Evolutionary conservation across 768 basidiomycete genomes (phyloP).

Genomic region (Suillus spraguei): DNA sequence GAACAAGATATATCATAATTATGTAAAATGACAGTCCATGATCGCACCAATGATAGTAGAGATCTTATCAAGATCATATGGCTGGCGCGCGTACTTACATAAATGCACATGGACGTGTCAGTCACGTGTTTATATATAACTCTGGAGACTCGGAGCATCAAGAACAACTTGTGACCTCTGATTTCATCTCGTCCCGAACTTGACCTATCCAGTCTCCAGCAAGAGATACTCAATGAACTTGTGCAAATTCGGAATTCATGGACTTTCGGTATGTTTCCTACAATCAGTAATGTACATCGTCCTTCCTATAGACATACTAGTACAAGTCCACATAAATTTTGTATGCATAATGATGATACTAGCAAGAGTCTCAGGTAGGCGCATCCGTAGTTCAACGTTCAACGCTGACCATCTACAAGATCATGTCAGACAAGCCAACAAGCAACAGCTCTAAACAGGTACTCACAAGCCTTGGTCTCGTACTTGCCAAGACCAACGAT

Average conservation of each 20-base stretch:
- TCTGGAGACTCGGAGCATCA: no score
- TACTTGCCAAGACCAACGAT: conserved; percentile 72
- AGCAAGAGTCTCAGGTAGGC: neutral
- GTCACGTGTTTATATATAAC: no score
- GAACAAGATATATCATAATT: no score
- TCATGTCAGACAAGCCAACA: neutral
- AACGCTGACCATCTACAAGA: conserved; percentile 16
- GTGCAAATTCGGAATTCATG: neutral
- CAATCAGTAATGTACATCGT: conserved; percentile 2
- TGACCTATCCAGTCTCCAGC: neutral
- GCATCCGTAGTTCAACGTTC: neutral
- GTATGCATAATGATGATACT: neutral
- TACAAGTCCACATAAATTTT: neutral
- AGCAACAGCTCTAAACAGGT: neutral
- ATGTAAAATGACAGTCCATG: no score
- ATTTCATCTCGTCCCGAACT: no score
- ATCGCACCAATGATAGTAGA: no score
- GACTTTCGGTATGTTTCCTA: neutral
- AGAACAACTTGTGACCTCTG: neutral
- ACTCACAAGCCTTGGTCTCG: conserved; percentile 49
- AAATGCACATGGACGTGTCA: no score
- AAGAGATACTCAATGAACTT: neutral
- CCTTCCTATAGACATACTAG: neutral
- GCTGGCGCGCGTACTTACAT: no score
- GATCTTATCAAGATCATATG: no score